Evolutionary conservation across 257 asterid genomes (phyloP).

Genomic region (Buddleja alternifolia): DNA sequence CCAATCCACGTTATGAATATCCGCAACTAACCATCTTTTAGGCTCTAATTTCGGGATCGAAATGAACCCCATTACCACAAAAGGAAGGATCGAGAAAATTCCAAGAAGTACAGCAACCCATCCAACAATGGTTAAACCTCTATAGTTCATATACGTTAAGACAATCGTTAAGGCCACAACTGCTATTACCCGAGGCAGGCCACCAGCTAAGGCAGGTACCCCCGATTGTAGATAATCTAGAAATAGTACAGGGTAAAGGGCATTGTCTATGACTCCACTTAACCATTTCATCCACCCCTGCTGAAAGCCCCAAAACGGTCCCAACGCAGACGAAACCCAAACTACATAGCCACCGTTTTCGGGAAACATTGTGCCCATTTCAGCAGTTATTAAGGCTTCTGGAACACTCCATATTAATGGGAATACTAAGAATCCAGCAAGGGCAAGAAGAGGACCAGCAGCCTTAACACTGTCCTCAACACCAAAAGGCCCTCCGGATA

Average conservation of each 20-base stretch:
- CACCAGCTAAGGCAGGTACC: conserved; percentile 63
- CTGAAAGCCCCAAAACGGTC: conserved; percentile 77
- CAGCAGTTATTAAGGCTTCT: conserved; percentile 73
- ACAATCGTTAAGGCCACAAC: conserved; percentile 50
- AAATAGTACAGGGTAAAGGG: conserved; percentile 66
- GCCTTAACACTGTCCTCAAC: conserved; percentile 68
- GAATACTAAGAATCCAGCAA: conserved; percentile 57
- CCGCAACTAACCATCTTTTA: conserved; percentile 59
- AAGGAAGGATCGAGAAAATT: conserved; percentile 63
- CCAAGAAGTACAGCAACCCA: conserved; percentile 68
- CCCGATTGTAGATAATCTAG: conserved; percentile 70
- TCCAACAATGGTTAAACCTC: conserved; percentile 73
- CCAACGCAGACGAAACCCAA: conserved; percentile 77
- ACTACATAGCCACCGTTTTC: conserved; percentile 78
- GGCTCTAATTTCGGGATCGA: conserved; percentile 61
- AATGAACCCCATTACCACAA: conserved; percentile 65
- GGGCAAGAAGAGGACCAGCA: conserved; percentile 75
- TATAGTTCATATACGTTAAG: conserved; percentile 59
- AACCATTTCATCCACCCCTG: conserved; percentile 84
- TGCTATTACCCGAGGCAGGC: conserved; percentile 53
- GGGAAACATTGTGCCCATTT: conserved; percentile 79
- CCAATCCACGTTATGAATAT: conserved; percentile 59
- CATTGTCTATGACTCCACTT: conserved; percentile 72
- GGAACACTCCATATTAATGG: conserved; percentile 81
- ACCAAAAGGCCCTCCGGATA: conserved; percentile 78